Conservation (phyloP, 2,329 filamentous ascomycete genomes). For the Phyllosticta citriasiana region DNA sequence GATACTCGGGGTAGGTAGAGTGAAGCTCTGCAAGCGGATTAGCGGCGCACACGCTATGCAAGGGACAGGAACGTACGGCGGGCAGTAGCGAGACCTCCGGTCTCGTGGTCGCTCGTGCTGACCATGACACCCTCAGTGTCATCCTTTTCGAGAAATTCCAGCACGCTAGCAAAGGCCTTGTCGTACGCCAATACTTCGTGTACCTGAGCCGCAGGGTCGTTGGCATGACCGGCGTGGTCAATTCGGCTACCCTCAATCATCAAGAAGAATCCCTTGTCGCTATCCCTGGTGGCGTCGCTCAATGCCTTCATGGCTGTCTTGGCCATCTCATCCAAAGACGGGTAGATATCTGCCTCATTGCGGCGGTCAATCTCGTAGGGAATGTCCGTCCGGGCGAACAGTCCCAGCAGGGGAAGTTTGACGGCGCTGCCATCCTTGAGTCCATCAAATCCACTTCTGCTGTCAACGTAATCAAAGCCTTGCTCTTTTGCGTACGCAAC, state of each 20-base stretch:
- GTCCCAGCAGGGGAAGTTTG: slow-evolving; percentile 71
- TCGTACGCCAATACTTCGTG: slow-evolving; percentile 95
- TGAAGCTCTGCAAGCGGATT: slow-evolving; percentile 39
- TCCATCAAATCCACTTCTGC: slow-evolving; percentile 64
- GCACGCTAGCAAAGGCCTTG: slow-evolving; percentile 67
- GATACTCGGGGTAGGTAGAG: slow-evolving; percentile 54
- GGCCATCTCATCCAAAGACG: slow-evolving; percentile 86
- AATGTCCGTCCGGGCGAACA: slow-evolving; percentile 74
- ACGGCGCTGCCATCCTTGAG: slow-evolving; percentile 57
- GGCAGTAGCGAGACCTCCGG: slow-evolving; percentile 75
- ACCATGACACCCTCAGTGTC: slow-evolving; percentile 71
- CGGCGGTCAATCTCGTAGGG: slow-evolving; percentile 90
- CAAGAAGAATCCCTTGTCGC: slow-evolving; percentile 89
- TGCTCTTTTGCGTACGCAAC: slow-evolving; percentile 62
- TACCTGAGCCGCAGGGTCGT: slow-evolving; percentile 46
- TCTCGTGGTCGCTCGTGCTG: slow-evolving; percentile 91
- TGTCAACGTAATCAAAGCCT: slow-evolving; percentile 70
- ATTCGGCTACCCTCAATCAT: slow-evolving; percentile 98
- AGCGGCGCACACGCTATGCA: not conserved
- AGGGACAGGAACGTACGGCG: slow-evolving; percentile 46
- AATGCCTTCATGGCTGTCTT: slow-evolving; percentile 69
- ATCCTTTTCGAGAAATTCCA: slow-evolving; percentile 73
- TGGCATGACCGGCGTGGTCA: slow-evolving; percentile 73
- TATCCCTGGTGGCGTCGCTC: slow-evolving; percentile 68
- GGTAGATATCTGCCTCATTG: slow-evolving; percentile 68